Evolutionary conservation across 2,329 filamentous ascomycete genomes (phyloP).

Genomic region (Talaromyces islandicus): DNA sequence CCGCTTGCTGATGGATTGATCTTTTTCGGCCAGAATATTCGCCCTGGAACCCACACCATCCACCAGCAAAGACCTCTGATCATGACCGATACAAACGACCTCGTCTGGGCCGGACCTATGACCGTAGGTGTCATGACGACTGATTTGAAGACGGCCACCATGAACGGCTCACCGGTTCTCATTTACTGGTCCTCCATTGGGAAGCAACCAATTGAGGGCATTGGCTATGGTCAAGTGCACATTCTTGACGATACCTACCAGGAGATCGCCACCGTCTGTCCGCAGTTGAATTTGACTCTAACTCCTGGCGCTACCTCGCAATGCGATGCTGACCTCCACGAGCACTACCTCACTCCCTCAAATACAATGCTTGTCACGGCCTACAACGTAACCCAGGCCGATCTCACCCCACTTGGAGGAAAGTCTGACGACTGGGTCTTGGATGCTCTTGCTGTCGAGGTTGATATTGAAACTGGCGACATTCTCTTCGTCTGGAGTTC

Average conservation of each 20-base stretch:
- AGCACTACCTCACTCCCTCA: conserved; percentile 39
- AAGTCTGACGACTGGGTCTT: conserved; percentile 32
- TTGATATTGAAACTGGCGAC: conserved; percentile 37
- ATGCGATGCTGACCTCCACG: conserved; percentile 34
- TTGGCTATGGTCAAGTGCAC: neutral
- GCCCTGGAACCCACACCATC: neutral
- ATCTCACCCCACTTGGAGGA: conserved; percentile 35
- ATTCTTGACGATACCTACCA: conserved; percentile 1
- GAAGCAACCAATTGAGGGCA: neutral
- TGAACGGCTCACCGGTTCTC: neutral
- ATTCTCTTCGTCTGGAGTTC: conserved; percentile 44
- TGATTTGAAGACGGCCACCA: neutral
- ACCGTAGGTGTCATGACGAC: neutral
- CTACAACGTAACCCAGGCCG: conserved; percentile 33
- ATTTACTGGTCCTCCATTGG: neutral
- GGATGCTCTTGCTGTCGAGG: conserved; percentile 40
- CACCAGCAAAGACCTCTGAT: neutral
- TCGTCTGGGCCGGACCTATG: neutral
- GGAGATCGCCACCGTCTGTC: neutral
- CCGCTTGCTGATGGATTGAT: neutral
- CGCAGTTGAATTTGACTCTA: neutral
- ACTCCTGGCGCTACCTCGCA: neutral
- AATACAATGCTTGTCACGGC: conserved; percentile 39
- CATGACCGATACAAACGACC: conserved; percentile 1
- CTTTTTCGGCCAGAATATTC: neutral